Base-by-base conservation (phyloP, 2,329 filamentous ascomycete species). In the Penicillium sp. region DNA sequence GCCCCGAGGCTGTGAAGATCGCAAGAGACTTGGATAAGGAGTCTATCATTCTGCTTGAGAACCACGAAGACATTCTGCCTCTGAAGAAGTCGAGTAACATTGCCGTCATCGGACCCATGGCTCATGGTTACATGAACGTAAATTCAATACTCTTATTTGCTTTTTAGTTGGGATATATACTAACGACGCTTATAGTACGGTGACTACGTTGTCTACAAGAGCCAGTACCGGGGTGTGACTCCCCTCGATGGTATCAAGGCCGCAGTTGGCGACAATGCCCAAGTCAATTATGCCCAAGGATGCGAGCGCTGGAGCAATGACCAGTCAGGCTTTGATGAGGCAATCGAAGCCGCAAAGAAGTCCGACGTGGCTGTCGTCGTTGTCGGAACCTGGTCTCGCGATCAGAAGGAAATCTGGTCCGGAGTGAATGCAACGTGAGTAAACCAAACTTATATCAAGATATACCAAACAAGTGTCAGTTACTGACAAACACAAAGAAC, bases 101-200 rank as follows among this genome's bases (percentile, higher is more conserved):
- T 57, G 88, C 88, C 5, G 86, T 91, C 17, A 89, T 91, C 65
- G 89, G 89, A 0, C 88, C 88, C 2, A 91, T 91, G 85, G 88
- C 86, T 1, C 83, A 88, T 63, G 86, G 84, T 0, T 88, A 81
- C 62, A 86, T 89, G 80, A 90, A 90, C 66, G 84, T 86, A 65
- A 75, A 82, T 76, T 76, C 6, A 21, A 13, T 6, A 13, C 5
- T 5, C 3, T 2, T 19, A 23, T 10, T 10, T 9, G 0, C 4
- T 31, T 29, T n/a, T 31, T 2, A 5, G 3, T 2, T 4, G 5
- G 1, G 12, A 33, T 33, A 33, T 6, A 45, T 45, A 3, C 10
- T 23, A 35, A 27, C 50, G 21, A 27, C 13, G 10, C 21, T 15
- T 10, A 64, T 61, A 86, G 81, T 88, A 90, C 58, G 89, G 89